Conservation (phyloP, 257 asterid species). For the Nicotiana noctiflora region DNA sequence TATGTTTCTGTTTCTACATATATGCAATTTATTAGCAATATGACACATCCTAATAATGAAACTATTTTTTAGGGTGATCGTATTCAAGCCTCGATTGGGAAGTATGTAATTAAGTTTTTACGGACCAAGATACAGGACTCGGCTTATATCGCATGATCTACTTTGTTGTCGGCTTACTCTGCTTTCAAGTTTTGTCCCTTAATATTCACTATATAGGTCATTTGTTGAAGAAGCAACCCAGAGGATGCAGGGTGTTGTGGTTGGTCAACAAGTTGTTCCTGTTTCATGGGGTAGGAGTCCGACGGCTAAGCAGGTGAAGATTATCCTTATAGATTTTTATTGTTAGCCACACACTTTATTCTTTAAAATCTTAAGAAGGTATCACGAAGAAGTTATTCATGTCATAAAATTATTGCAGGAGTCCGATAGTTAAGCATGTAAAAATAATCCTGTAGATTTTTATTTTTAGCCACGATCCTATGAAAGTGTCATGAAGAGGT, state of each 20-base stretch:
- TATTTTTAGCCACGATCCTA: not conserved
- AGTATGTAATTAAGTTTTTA: no score
- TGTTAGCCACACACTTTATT: not conserved
- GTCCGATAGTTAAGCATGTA: not conserved
- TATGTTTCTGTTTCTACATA: no score
- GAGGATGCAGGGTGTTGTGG: constrained; percentile 81
- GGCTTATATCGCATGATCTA: no score
- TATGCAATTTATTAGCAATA: no score
- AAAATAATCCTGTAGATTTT: not conserved
- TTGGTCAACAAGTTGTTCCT: constrained; percentile 88
- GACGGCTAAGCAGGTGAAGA: constrained; percentile 59
- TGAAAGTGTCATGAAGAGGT: not conserved
- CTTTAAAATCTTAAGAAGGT: not conserved
- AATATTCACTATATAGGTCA: constrained; percentile 32
- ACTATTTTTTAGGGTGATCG: no score
- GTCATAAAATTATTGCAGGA: not conserved
- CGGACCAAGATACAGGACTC: no score
- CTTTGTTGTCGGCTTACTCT: not conserved
- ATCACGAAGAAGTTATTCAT: not conserved
- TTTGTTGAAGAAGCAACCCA: constrained; percentile 93
- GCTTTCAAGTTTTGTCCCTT: constrained; percentile 9
- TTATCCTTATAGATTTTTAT: not conserved
- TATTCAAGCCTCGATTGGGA: no score
- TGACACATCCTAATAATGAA: no score
- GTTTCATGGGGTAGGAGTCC: constrained; percentile 88